Conservation (phyloP, 1,284 basidiomycete species). For the Moniliella sp. region DNA sequence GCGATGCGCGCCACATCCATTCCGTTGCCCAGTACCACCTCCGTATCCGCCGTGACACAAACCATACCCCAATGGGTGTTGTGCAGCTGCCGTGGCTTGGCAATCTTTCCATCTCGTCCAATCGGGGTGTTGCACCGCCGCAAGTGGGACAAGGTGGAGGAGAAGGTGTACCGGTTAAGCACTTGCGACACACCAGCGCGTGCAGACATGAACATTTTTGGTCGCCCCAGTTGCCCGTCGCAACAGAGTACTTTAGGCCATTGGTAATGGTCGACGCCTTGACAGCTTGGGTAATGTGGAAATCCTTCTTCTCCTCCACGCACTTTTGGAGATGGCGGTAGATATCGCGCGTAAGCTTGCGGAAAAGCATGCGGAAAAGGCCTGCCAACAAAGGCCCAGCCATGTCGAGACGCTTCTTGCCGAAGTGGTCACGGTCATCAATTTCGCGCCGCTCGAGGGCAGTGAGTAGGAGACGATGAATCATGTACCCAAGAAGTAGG, state of each 20-base stretch:
- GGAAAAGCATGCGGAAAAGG: slow-evolving; percentile 90
- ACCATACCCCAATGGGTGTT: slow-evolving; percentile 99
- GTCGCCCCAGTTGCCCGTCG: slow-evolving; percentile 98
- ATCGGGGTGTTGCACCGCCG: slow-evolving; percentile 95
- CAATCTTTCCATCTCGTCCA: slow-evolving; percentile 93
- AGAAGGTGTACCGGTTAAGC: slow-evolving; percentile 91
- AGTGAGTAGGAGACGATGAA: slow-evolving; percentile 77
- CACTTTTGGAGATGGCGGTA: slow-evolving; percentile 87
- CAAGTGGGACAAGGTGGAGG: slow-evolving; percentile 88
- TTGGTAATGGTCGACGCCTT: slow-evolving; percentile 87
- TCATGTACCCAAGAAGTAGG: slow-evolving; percentile 99
- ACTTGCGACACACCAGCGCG: slow-evolving; percentile 96
- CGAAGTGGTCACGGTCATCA: slow-evolving; percentile 97
- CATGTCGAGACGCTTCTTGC: slow-evolving; percentile 87
- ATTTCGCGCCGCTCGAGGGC: slow-evolving; percentile 81
- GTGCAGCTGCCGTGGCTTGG: slow-evolving; percentile 93
- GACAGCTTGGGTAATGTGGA: slow-evolving; percentile 73
- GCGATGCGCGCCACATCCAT: no score
- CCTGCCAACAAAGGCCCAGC: slow-evolving; percentile 84
- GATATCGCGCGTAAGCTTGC: slow-evolving; percentile 86
- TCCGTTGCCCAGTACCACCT: no score
- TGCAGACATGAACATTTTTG: slow-evolving; percentile 89
- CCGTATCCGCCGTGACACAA: no score
- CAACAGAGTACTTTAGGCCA: slow-evolving; percentile 88
- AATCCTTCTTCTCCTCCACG: slow-evolving; percentile 86